Conservation (phyloP, 2,329 filamentous ascomycete genomes). For the Aspergillus persii region DNA sequence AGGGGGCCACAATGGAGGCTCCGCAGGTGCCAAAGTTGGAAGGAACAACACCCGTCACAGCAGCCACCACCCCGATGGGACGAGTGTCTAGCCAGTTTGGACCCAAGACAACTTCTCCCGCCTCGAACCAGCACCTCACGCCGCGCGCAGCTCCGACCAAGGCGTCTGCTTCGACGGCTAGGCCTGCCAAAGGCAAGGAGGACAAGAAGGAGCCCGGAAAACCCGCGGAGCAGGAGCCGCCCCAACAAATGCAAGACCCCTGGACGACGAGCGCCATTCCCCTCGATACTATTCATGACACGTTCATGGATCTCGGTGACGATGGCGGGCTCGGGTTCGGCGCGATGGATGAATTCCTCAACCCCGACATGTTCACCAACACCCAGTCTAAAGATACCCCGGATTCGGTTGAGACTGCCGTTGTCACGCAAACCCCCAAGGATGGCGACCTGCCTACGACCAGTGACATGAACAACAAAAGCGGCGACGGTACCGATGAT, state of each 20-base stretch:
- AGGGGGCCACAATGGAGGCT: slow-evolving; percentile 12
- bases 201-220: slow-evolving; percentile 27
- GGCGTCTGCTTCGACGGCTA: slow-evolving; percentile 18
- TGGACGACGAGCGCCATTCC: slow-evolving; percentile 41
- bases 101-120: slow-evolving; percentile 33
- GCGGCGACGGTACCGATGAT: slow-evolving; percentile 23
- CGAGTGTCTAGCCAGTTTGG: slow-evolving; percentile 34
- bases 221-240: slow-evolving; percentile 15
- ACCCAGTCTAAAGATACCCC: slow-evolving; percentile 36
- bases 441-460: slow-evolving; percentile 34
- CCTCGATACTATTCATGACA: slow-evolving; percentile 37
- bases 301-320: slow-evolving; percentile 34
- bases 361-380: slow-evolving; percentile 34
- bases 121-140: slow-evolving; percentile 33
- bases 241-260: slow-evolving; percentile 25
- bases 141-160: slow-evolving; percentile 29
- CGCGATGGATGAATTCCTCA: slow-evolving; percentile 39
- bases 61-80: slow-evolving; percentile 32
- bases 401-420: slow-evolving; percentile 35
- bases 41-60: slow-evolving; percentile 28
- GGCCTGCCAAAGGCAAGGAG: slow-evolving; percentile 25
- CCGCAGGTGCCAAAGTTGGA: slow-evolving; percentile 29
- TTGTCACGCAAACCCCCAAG: slow-evolving; percentile 38
- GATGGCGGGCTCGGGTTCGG: slow-evolving; percentile 36
- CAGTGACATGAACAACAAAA: slow-evolving; percentile 31